phyloP scores from a whole-genome alignment of 345 rosid genomes.

The Theobroma cacao region DNA sequence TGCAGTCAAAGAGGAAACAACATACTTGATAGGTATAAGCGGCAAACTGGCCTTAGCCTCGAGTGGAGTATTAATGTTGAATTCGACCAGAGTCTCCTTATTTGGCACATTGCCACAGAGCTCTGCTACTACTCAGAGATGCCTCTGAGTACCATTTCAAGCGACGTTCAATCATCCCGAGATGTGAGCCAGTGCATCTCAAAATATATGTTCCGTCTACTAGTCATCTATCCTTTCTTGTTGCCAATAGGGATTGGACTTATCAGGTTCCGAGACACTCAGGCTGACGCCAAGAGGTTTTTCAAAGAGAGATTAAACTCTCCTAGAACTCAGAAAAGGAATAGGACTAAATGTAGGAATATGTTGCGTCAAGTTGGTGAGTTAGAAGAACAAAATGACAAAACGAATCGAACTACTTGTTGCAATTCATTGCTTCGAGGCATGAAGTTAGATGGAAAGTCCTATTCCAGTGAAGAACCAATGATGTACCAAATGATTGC shows the following conservation, averaged over 20 bases:
- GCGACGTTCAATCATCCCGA: background rate
- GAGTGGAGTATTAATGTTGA: conserved; percentile 6
- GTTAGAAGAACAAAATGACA: background rate
- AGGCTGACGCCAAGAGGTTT: background rate
- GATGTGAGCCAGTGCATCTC: conserved; percentile 2
- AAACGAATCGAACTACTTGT: no score
- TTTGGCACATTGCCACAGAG: conserved; percentile 15
- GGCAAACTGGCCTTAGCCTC: background rate
- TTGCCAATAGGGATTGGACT: background rate
- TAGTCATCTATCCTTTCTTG: background rate
- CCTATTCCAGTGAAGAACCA: background rate
- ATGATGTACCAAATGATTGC: background rate
- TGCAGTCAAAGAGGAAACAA: conserved; percentile 4
- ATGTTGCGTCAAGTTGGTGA: background rate
- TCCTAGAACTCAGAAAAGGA: background rate
- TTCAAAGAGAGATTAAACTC: conserved; percentile 1
- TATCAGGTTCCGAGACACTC: background rate
- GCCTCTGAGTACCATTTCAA: background rate
- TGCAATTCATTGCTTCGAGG: no score
- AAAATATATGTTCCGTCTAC: background rate
- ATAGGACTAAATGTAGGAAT: background rate
- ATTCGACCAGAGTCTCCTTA: conserved; percentile 4
- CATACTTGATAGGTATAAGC: background rate
- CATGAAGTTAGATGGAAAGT: background rate
- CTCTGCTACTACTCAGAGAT: background rate